Evolutionary conservation across 2,329 filamentous ascomycete species (phyloP).

Genomic region (Cercospora canescens): DNA sequence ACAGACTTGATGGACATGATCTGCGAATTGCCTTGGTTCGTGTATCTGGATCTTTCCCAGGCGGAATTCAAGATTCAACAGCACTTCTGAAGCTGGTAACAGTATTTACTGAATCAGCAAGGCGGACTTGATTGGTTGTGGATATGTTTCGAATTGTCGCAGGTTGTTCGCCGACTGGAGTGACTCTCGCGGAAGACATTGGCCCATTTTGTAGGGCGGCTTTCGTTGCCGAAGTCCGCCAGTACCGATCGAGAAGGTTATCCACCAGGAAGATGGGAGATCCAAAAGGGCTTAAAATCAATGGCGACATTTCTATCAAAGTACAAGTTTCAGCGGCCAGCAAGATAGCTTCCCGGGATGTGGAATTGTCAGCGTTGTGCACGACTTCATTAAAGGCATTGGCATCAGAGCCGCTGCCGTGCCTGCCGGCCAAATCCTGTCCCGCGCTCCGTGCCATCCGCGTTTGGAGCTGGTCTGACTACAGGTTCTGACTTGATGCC

Average conservation of each 20-base stretch:
- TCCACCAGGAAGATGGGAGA: not conserved
- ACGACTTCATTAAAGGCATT: not conserved
- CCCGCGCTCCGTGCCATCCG: not conserved
- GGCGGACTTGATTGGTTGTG: not conserved
- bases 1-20: constrained; percentile 43
- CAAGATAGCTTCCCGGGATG: not conserved
- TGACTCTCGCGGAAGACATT: not conserved
- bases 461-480: not conserved
- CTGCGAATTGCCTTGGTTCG: not conserved
- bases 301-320: not conserved
- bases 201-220: not conserved
- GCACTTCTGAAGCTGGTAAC: not conserved
- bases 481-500: not conserved
- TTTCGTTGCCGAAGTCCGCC: constrained; percentile 5
- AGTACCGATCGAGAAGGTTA: not conserved
- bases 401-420: not conserved
- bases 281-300: not conserved
- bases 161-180: not conserved
- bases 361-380: not conserved
- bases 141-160: not conserved
- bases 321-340: not conserved
- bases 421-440: not conserved
- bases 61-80: not conserved
- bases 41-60: not conserved
- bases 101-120: not conserved